Evolutionary conservation across 108 stramenopile genomes (phyloP), one percentile per base, ranked within the genome.

Genomic region (Phaeodactylum tricornutum): DNA sequence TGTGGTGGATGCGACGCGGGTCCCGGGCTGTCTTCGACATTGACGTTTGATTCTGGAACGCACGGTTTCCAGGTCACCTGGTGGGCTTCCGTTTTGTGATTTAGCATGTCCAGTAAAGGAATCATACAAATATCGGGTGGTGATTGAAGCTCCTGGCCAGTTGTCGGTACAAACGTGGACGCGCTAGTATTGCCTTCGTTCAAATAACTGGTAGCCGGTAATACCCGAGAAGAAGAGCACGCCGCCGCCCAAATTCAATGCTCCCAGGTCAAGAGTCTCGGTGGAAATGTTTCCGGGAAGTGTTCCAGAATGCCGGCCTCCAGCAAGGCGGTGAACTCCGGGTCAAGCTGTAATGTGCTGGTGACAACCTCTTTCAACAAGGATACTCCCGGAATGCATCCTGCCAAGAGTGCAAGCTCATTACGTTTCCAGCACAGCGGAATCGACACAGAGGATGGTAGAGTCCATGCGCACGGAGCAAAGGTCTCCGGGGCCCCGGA

Each of bases 241-340:
- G 88, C 66, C 11, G 84, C 81, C 22, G 88, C 88, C 88, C 88
- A 90, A 26, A 90, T 77, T 84, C 88, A 90, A n/a, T 81, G 62
- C 51, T 90, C 88, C 81, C 84, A 90, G 15, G 88, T 90, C 29
- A 90, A 53, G 36, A 86, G 55, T 39, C 81, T 81, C 27, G 68
- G 74, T 11, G 81, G 67, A 55, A 90, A 86, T 9, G 69, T 61
- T 4, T 50, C 38, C 1, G 84, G 81, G 54, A 81, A 84, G 15
- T 74, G 58, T 8, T 62, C 50, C 14, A 84, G 62, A 33, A 90
- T 60, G 2, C 88, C 88, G 0, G 83, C 81, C 15, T 84, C 77
- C 17, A 90, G 25, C 27, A 90, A 69, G 7, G 84, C 77, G 9
- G 77, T 66, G 41, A 86, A 77, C 34, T 90, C 88, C 1, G 68